A percentile compares a stretch with the other conserved stretches of the same genome.
Conservation (phyloP, 192 early-diverging fungal species). For the Coemansia sp. region DNA sequence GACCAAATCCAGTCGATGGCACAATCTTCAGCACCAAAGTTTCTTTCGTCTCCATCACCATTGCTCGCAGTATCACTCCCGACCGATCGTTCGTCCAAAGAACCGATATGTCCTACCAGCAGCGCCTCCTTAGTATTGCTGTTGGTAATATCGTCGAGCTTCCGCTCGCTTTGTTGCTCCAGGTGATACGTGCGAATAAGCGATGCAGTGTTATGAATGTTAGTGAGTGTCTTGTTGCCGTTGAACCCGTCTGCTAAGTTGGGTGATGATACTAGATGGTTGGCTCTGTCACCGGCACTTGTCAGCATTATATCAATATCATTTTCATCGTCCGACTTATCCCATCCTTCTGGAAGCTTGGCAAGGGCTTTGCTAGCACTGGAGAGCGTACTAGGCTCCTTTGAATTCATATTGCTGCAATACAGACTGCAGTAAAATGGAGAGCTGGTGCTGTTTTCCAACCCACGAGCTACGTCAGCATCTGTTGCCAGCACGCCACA, state of each 20-base stretch:
- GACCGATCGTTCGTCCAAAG: no score
- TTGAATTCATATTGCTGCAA: constrained; percentile 14
- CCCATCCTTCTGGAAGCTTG: constrained; percentile 31
- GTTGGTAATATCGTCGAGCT: background rate
- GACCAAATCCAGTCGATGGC: constrained; percentile 51
- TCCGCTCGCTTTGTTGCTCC: constrained; percentile 13
- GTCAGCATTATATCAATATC: constrained; percentile 27
- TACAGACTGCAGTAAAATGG: constrained; percentile 23
- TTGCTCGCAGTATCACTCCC: background rate
- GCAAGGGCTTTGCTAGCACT: constrained; percentile 9
- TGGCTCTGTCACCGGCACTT: constrained; percentile 19
- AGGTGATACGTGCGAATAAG: constrained; percentile 23
- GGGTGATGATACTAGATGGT: background rate
- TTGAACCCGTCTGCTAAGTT: background rate
- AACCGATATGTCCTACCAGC: no score
- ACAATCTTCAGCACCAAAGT: constrained; percentile 9
- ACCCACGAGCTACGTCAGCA: background rate
- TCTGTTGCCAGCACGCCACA: background rate
- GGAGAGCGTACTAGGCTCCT: constrained; percentile 10
- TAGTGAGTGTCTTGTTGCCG: background rate
- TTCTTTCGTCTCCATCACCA: background rate
- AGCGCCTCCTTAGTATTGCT: no score
- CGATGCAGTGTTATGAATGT: constrained; percentile 13
- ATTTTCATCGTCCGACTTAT: constrained; percentile 17
- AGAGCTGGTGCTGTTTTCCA: background rate